Conservation (phyloP, 1,284 basidiomycete species). For the Sanghuangporus weigelae region DNA sequence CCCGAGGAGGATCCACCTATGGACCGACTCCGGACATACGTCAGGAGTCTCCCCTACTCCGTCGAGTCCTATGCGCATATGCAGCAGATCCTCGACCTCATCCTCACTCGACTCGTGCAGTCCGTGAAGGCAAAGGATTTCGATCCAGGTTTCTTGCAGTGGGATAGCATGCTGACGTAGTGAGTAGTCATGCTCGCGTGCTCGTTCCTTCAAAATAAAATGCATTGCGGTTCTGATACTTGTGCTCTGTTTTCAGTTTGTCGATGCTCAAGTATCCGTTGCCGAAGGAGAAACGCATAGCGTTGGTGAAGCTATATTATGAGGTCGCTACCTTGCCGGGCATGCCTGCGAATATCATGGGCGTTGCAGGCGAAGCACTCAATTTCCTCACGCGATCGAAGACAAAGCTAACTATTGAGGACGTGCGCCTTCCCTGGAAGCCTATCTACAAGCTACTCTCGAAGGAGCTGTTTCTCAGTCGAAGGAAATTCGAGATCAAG, state of each 20-base stretch:
- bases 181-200: constrained; percentile 33
- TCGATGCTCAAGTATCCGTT: constrained; percentile 80
- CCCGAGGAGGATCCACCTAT: constrained; percentile 39
- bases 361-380: constrained; percentile 54
- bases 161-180: constrained; percentile 75
- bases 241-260: constrained; percentile 45
- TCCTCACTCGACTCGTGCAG: constrained; percentile 64
- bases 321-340: constrained; percentile 55
- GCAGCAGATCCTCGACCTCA: constrained; percentile 76
- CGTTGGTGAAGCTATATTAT: constrained; percentile 80
- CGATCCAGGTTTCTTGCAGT: constrained; percentile 70
- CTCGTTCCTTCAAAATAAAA: not conserved
- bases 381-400: constrained; percentile 58
- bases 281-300: constrained; percentile 73
- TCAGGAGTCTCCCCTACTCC: constrained; percentile 69
- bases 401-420: constrained; percentile 71
- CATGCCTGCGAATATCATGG: constrained; percentile 54
- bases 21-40: constrained; percentile 55
- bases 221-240: constrained; percentile 3
- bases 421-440: constrained; percentile 86
- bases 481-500: constrained; percentile 80
- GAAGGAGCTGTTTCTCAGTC: constrained; percentile 79
- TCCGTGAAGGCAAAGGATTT: constrained; percentile 79
- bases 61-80: constrained; percentile 79
- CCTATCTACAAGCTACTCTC: constrained; percentile 79